Conservation (phyloP, 108 stramenopile species). For the Nitzschia inconspicua region DNA sequence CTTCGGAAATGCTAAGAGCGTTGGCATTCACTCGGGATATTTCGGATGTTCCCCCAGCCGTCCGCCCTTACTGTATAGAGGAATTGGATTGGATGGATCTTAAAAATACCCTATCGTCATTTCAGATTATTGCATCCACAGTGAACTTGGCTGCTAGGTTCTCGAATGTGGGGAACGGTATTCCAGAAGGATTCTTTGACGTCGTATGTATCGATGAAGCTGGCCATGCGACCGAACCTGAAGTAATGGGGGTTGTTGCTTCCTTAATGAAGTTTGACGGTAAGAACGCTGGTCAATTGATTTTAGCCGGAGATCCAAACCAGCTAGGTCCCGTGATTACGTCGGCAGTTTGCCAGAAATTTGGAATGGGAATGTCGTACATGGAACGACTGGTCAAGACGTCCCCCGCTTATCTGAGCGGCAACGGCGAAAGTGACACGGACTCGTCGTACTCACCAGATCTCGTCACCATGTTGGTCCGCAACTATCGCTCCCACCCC, state of each 20-base stretch:
- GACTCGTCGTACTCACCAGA: conserved; percentile 30
- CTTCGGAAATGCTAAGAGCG: conserved; percentile 43
- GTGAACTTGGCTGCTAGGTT: conserved; percentile 44
- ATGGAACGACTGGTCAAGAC: conserved; percentile 47
- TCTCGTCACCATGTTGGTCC: conserved; percentile 50
- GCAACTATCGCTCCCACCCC: conserved; percentile 70
- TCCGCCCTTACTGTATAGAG: conserved; percentile 7
- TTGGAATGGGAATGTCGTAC: conserved; percentile 50
- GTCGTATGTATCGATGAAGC: conserved; percentile 58
- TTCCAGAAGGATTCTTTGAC: conserved; percentile 44
- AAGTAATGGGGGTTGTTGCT: conserved; percentile 33
- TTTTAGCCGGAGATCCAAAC: conserved; percentile 71
- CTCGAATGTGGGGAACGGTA: conserved; percentile 18
- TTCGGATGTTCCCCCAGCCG: conserved; percentile 26
- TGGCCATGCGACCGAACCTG: conserved; percentile 67
- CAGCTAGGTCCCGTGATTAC: conserved; percentile 67
- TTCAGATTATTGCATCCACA: conserved; percentile 42
- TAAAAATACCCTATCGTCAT: neutral
- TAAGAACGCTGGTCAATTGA: conserved; percentile 6
- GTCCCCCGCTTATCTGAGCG: neutral
- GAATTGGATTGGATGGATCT: neutral
- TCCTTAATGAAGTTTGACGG: conserved; percentile 23
- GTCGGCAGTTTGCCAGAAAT: conserved; percentile 37
- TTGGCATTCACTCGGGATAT: conserved; percentile 46
- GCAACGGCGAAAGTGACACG: neutral